phyloP scores from a whole-genome alignment of 1,284 basidiomycete species.

The Testicularia cyperi region DNA sequence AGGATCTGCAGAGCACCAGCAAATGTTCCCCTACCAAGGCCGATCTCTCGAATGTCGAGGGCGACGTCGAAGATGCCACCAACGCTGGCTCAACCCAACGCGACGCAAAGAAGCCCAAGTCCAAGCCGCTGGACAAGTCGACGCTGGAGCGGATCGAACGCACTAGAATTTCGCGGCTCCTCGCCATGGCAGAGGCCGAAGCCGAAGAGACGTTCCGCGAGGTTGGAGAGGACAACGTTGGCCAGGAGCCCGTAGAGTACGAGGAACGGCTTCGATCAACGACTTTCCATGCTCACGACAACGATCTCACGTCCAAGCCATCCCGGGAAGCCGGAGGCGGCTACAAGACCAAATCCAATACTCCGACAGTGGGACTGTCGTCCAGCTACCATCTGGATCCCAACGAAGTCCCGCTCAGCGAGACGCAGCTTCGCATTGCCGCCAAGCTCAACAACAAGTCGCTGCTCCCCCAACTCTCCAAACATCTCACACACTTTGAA shows the following conservation, averaged over 20 bases:
- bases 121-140: slow-evolving; percentile 1
- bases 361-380: not conserved
- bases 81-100: no score
- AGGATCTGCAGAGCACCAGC: not conserved
- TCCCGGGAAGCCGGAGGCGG: no score
- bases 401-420: slow-evolving; percentile 9
- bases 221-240: slow-evolving; percentile 16
- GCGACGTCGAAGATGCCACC: no score
- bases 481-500: slow-evolving; percentile 38
- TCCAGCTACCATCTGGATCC: not conserved
- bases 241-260: not conserved
- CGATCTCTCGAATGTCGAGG: not conserved
- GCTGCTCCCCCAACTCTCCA: slow-evolving; percentile 24
- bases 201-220: slow-evolving; percentile 17
- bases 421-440: slow-evolving; percentile 19
- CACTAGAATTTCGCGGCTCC: slow-evolving; percentile 4
- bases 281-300: no score
- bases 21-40: not conserved
- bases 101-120: not conserved
- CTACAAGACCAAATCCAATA: slow-evolving; percentile 4
- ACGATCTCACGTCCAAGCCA: no score
- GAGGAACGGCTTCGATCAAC: no score
- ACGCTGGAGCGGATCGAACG: slow-evolving; percentile 4
- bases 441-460: slow-evolving; percentile 19
- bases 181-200: slow-evolving; percentile 9